phyloP scores from a whole-genome alignment of 495 filamentous ascomycete genomes.

The Terfezia boudieri region DNA sequence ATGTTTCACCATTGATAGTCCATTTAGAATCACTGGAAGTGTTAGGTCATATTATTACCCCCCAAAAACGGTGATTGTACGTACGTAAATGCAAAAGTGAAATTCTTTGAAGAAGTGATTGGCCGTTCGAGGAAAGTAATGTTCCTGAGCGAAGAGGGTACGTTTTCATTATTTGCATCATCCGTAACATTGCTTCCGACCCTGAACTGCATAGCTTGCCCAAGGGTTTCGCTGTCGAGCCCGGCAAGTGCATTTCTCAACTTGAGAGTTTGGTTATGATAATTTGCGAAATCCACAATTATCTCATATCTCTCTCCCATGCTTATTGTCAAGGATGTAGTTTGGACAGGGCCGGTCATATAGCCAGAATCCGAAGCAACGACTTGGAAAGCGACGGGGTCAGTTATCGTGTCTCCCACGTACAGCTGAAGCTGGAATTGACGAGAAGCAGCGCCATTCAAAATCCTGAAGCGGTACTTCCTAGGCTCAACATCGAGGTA shows the following conservation, averaged over 20 bases:
- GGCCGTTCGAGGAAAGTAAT: slow-evolving; percentile 20
- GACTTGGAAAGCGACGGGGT: slow-evolving; percentile 24
- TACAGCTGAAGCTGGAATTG: slow-evolving; percentile 28
- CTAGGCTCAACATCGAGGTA: slow-evolving; percentile 32
- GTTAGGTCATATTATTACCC: slow-evolving; percentile 9
- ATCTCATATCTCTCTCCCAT: slow-evolving; percentile 36
- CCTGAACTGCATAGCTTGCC: slow-evolving; percentile 30
- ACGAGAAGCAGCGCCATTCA: slow-evolving; percentile 28
- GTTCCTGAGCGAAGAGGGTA: slow-evolving; percentile 17
- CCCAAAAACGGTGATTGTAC: neutral
- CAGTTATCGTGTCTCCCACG: slow-evolving; percentile 7
- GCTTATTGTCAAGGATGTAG: slow-evolving; percentile 22
- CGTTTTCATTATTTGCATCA: slow-evolving; percentile 17
- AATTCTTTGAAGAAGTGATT: slow-evolving; percentile 22
- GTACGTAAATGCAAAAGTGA: slow-evolving; percentile 23
- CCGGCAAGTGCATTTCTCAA: slow-evolving; percentile 21
- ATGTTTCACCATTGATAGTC: slow-evolving; percentile 31
- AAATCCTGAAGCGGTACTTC: slow-evolving; percentile 33
- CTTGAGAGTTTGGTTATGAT: slow-evolving; percentile 27
- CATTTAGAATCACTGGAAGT: slow-evolving; percentile 14
- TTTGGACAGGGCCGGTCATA: slow-evolving; percentile 20
- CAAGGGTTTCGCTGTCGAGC: neutral
- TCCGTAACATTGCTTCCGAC: slow-evolving; percentile 24
- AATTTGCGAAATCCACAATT: slow-evolving; percentile 29
- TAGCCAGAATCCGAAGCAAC: slow-evolving; percentile 32